Evolutionary conservation across 2,329 filamentous ascomycete species (phyloP).

Genomic region (Curvularia sp.): DNA sequence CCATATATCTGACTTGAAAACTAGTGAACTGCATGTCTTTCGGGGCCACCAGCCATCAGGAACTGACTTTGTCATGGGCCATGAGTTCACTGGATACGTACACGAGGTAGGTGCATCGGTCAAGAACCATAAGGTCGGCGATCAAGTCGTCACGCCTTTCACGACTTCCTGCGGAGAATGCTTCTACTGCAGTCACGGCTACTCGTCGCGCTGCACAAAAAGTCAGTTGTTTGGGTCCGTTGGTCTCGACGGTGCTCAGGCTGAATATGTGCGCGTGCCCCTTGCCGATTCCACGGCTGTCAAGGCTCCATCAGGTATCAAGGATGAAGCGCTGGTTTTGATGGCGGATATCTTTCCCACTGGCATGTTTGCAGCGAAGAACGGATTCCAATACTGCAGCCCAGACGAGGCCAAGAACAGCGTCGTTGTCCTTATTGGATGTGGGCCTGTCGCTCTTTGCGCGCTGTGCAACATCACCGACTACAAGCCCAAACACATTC

Average conservation of each 20-base stretch:
- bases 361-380: conserved; percentile 82
- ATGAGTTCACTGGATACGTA: conserved; percentile 85
- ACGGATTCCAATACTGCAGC: conserved; percentile 72
- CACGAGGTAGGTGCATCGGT: conserved; percentile 72
- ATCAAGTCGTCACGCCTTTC: conserved; percentile 83
- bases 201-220: conserved; percentile 78
- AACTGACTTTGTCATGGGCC: conserved; percentile 74
- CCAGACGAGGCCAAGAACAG: conserved; percentile 67
- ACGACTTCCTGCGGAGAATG: conserved; percentile 70
- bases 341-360: conserved; percentile 93
- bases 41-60: conserved; percentile 77
- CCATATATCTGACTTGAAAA: conserved; percentile 11
- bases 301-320: conserved; percentile 73
- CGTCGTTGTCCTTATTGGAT: conserved; percentile 81
- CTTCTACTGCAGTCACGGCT: conserved; percentile 82
- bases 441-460: conserved; percentile 81
- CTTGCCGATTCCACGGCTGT: conserved; percentile 81
- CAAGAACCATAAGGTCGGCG: conserved; percentile 72
- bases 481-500: conserved; percentile 75
- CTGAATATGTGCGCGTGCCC: conserved; percentile 77
- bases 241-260: conserved; percentile 77
- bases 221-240: conserved; percentile 73
- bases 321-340: conserved; percentile 76
- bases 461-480: conserved; percentile 80
- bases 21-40: conserved; percentile 83